Conservation (phyloP, 352 stramenopile genomes). For the Phytophthora citrophthora region DNA sequence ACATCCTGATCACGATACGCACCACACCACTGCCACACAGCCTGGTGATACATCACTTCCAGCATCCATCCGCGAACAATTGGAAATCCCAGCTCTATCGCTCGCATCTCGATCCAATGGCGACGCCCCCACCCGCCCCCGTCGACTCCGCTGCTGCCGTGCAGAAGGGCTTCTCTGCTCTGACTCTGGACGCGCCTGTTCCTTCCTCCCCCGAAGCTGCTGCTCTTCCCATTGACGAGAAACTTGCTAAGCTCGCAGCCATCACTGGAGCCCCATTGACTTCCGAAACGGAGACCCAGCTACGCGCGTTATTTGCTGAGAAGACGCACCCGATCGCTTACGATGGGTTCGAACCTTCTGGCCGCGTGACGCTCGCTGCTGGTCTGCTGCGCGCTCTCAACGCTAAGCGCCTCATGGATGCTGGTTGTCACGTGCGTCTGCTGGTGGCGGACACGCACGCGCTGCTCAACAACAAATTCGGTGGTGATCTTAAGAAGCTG, state of each 20-base stretch:
- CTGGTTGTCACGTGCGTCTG: slow-evolving; percentile 97
- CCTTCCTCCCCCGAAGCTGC: slow-evolving; percentile 34
- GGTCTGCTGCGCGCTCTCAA: slow-evolving; percentile 96
- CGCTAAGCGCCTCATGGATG: slow-evolving; percentile 88
- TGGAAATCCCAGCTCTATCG: slow-evolving; percentile 13
- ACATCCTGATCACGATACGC: slow-evolving; percentile 8
- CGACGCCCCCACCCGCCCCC: slow-evolving; percentile 50
- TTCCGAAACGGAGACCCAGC: slow-evolving; percentile 62
- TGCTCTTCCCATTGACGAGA: slow-evolving; percentile 63
- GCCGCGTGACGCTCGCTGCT: slow-evolving; percentile 98
- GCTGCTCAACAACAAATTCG: slow-evolving; percentile 99
- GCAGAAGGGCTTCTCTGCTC: slow-evolving; percentile 59
- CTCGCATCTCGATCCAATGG: slow-evolving; percentile 24
- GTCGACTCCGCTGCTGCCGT: slow-evolving; percentile 32
- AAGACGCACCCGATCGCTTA: slow-evolving; percentile 93
- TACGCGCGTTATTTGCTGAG: slow-evolving; percentile 79
- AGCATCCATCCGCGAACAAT: slow-evolving; percentile 4
- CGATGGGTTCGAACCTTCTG: slow-evolving; percentile 98
- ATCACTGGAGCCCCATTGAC: slow-evolving; percentile 60
- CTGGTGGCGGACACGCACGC: slow-evolving; percentile 99
- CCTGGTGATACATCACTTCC: slow-evolving; percentile 24
- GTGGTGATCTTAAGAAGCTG: slow-evolving; percentile 97
- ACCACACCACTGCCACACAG: slow-evolving; percentile 12
- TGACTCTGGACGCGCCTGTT: slow-evolving; percentile 42
- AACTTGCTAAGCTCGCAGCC: slow-evolving; percentile 60